Evolutionary conservation across 345 rosid species (phyloP).

Genomic region (Erucastrum elatum): DNA sequence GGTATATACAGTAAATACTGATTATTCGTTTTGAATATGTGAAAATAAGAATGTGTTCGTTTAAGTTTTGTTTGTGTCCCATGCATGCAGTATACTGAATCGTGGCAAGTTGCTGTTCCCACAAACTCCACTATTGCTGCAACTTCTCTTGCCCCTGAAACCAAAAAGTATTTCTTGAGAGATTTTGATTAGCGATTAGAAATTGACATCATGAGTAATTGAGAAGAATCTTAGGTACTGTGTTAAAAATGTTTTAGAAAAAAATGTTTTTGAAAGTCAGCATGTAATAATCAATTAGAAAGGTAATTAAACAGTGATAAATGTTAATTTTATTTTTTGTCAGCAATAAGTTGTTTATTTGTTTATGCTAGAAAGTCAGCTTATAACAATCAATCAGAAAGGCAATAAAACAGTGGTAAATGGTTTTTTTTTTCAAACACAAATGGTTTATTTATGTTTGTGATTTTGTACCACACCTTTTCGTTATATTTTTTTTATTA

Average conservation of each 20-base stretch:
- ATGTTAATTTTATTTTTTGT: too few species aligned
- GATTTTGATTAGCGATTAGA: not conserved
- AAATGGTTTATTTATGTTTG: too few species aligned
- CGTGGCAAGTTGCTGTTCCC: not conserved
- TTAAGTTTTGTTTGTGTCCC: not conserved
- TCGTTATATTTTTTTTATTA: too few species aligned
- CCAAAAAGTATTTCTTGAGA: not conserved
- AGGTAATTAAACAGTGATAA: not conserved
- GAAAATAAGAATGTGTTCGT: not conserved
- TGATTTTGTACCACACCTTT: too few species aligned
- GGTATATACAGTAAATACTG: not conserved
- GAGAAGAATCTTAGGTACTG: not conserved
- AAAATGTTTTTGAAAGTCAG: not conserved
- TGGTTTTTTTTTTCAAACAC: too few species aligned
- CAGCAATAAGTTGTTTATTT: too few species aligned
- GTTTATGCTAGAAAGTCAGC: too few species aligned
- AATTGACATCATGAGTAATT: not conserved
- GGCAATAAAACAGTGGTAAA: too few species aligned
- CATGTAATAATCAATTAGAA: not conserved
- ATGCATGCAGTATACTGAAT: not conserved
- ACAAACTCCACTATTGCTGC: not conserved
- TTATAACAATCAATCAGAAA: too few species aligned
- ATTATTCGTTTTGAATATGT: not conserved
- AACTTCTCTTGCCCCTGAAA: not conserved
- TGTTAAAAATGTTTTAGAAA: not conserved